Evolutionary conservation across 2,329 filamentous ascomycete genomes (phyloP).

Genomic region (Claviceps monticola): DNA sequence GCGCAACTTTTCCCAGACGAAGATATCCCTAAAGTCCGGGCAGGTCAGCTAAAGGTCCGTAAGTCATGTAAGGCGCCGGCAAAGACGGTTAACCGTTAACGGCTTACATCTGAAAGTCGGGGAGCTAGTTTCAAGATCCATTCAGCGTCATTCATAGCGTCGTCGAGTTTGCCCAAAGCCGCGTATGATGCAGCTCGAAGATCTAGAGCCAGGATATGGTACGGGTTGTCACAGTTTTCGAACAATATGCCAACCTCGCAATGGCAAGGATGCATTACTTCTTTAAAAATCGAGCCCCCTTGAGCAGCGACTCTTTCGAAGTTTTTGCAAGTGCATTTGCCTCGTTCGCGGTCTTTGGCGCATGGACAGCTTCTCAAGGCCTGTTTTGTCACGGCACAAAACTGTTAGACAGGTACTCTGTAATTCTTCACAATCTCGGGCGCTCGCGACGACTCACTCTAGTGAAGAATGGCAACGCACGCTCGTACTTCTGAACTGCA

Average conservation of each 20-base stretch:
- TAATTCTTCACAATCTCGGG: not conserved
- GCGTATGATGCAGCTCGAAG: slow-evolving; percentile 27
- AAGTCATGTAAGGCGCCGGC: too few species aligned
- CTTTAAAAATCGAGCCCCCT: slow-evolving; percentile 24
- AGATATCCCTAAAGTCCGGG: slow-evolving; percentile 23
- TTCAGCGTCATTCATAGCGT: slow-evolving; percentile 26
- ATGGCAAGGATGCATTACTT: slow-evolving; percentile 25
- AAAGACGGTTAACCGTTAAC: too few species aligned
- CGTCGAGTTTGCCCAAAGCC: slow-evolving; percentile 21
- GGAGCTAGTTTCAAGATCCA: slow-evolving; percentile 31
- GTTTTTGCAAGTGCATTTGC: slow-evolving; percentile 6
- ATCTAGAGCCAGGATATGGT: slow-evolving; percentile 27
- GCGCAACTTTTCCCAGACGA: slow-evolving; percentile 25
- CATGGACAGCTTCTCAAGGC: slow-evolving; percentile 24
- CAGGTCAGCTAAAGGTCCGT: not conserved
- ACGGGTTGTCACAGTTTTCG: slow-evolving; percentile 21
- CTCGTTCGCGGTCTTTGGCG: slow-evolving; percentile 19
- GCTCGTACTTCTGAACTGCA: slow-evolving; percentile 18
- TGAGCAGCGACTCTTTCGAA: slow-evolving; percentile 20
- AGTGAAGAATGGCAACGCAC: slow-evolving; percentile 24
- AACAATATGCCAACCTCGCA: slow-evolving; percentile 18
- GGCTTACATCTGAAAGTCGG: slow-evolving; percentile 23
- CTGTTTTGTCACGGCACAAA: slow-evolving; percentile 8
- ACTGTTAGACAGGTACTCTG: not conserved
- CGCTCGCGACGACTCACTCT: slow-evolving; percentile 12